These are phyloP conservation scores for Parastagonospora nodorum DNA, from an alignment of 2,329 filamentous ascomycete genomes.

Conservation along the genomic window DNA sequence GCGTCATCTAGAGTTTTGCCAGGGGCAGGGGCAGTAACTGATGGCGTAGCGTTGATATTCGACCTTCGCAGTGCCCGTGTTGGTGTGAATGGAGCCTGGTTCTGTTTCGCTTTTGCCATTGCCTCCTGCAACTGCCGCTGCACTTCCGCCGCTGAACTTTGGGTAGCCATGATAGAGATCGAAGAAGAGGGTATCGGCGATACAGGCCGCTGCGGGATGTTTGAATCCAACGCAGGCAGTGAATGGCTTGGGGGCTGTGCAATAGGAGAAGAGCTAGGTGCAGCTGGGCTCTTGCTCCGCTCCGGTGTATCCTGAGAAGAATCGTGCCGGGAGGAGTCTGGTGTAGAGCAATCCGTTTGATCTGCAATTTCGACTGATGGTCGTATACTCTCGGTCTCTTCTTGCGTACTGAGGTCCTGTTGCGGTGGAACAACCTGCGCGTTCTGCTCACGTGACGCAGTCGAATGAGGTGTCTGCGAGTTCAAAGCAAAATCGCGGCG, in stretches of 20 bases:
- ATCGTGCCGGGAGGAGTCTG: conserved; percentile 32
- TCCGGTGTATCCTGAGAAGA: conserved; percentile 39
- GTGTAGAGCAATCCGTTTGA: conserved; percentile 2
- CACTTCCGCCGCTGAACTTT: conserved; percentile 7
- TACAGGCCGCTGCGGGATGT: conserved; percentile 22
- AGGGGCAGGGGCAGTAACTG: background rate
- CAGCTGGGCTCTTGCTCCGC: conserved; percentile 2
- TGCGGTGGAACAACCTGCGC: conserved; percentile 28
- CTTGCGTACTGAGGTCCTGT: conserved; percentile 21
- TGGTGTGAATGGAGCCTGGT: conserved; percentile 19
- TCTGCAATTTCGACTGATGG: conserved; percentile 20
- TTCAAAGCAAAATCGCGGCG: background rate
- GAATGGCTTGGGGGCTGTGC: conserved; percentile 31
- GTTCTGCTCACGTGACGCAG: conserved; percentile 24
- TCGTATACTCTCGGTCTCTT: conserved; percentile 20
- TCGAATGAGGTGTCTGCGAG: conserved; percentile 2
- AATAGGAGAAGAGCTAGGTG: conserved; percentile 23
- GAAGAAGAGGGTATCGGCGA: conserved; percentile 19
- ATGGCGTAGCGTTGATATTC: background rate
- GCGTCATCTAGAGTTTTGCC: background rate
- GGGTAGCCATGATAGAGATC: conserved; percentile 21
- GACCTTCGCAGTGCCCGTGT: conserved; percentile 5
- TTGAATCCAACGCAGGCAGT: conserved; percentile 18
- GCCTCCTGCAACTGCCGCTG: conserved; percentile 13
- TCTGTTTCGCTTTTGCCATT: conserved; percentile 9